These are phyloP conservation scores for Cytospora piceae DNA, from an alignment of 2,329 filamentous ascomycete genomes.

Conservation along the genomic window DNA sequence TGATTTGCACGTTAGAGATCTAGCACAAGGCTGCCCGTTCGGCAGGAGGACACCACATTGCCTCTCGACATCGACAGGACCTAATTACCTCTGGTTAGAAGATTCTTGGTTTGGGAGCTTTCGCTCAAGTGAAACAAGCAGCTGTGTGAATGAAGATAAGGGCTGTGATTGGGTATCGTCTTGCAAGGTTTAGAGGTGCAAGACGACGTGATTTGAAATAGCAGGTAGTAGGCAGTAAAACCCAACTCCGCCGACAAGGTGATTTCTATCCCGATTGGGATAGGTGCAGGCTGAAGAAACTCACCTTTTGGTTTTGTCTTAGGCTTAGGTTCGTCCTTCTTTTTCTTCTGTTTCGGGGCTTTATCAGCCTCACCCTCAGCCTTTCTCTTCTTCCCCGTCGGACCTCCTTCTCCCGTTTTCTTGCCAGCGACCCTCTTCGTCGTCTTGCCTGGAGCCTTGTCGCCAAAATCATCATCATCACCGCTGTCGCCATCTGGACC, in stretches of 20 bases:
- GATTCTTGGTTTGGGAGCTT: too few relatives aligned
- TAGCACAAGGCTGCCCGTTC: constrained; percentile 84
- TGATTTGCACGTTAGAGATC: constrained; percentile 90
- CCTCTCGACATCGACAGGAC: constrained; percentile 89
- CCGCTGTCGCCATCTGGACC: constrained; percentile 50
- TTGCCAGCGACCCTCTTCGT: constrained; percentile 69
- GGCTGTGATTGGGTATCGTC: neutral
- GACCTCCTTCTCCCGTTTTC: constrained; percentile 61
- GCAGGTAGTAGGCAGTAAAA: neutral
- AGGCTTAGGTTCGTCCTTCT: constrained; percentile 87
- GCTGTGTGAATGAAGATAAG: neutral
- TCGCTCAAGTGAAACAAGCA: neutral
- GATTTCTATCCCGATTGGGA: too few relatives aligned
- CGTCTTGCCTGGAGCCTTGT: constrained; percentile 48
- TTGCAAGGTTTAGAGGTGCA: neutral
- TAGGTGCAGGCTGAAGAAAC: constrained; percentile 16
- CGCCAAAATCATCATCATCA: constrained; percentile 52
- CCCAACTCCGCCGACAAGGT: neutral
- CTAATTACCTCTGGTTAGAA: constrained; percentile 40
- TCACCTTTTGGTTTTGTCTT: constrained; percentile 85
- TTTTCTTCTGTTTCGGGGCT: constrained; percentile 86
- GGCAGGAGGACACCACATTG: constrained; percentile 88
- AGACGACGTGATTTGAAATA: neutral
- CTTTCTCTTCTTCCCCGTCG: constrained; percentile 78
- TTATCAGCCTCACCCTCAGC: constrained; percentile 78